Conservation (phyloP, 129 eudicot genomes). For the Tanacetum coccineum region DNA sequence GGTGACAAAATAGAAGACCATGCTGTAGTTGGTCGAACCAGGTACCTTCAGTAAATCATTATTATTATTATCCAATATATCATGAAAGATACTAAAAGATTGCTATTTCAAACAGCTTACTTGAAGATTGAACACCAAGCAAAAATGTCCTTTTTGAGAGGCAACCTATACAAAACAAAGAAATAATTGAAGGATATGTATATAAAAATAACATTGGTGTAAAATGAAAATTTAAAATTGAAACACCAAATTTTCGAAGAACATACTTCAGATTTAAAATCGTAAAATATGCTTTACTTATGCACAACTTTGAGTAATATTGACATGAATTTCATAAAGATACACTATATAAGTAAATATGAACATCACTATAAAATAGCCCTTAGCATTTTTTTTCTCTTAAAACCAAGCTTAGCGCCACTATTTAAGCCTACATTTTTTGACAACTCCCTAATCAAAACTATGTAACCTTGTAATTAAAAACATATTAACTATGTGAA, state of each 20-base stretch:
- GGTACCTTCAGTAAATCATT: constrained; percentile 58
- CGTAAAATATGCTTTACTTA: not conserved
- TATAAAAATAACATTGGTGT: too few relatives aligned
- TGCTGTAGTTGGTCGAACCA: constrained; percentile 95
- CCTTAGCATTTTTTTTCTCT: not conserved
- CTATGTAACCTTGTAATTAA: too few relatives aligned
- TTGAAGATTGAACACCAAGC: constrained; percentile 76
- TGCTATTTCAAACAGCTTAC: constrained; percentile 47
- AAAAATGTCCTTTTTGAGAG: constrained; percentile 80
- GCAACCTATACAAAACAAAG: constrained; percentile 62
- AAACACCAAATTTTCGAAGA: too few relatives aligned
- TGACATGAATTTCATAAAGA: not conserved
- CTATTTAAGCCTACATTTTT: too few relatives aligned
- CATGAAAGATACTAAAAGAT: constrained; percentile 8
- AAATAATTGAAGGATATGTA: not conserved
- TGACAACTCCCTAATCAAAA: too few relatives aligned
- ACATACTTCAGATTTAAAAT: not conserved
- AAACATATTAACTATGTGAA: too few relatives aligned
- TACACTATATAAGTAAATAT: not conserved
- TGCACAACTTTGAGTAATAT: not conserved
- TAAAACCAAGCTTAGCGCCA: not conserved
- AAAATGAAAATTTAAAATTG: too few relatives aligned
- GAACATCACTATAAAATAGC: not conserved
- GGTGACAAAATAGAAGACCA: constrained; percentile 85
- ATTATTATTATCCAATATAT: constrained; percentile 1